A percentile compares a stretch with the other conserved stretches of the same genome.
Conservation (phyloP, 2,329 filamentous ascomycete species). For the Xylaria sp. region DNA sequence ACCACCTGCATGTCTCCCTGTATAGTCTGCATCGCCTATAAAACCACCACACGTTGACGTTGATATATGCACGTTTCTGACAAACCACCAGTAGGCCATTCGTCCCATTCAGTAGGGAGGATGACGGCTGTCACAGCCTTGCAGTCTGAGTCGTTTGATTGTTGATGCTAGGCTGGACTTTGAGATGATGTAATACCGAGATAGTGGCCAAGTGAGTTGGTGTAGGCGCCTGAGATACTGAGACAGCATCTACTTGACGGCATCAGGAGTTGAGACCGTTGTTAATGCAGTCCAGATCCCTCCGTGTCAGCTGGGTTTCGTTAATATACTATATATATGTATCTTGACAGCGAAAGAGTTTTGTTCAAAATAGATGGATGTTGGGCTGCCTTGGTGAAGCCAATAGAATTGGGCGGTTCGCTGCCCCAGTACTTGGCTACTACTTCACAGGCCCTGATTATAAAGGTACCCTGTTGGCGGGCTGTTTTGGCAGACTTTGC, state of each 20-base stretch:
- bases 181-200: slow-evolving; percentile 2
- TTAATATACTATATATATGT: slow-evolving; percentile 9
- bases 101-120: slow-evolving; percentile 5
- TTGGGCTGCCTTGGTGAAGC: neutral
- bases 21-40: slow-evolving; percentile 7
- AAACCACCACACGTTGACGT: slow-evolving; percentile 8
- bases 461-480: slow-evolving; percentile 24
- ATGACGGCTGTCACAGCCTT: slow-evolving; percentile 19
- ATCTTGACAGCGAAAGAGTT: neutral
- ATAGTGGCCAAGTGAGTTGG: neutral
- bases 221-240: neutral
- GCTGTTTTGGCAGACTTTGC: slow-evolving; percentile 13
- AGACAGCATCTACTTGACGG: neutral
- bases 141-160: neutral
- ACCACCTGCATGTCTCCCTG: slow-evolving; percentile 6
- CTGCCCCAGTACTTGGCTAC: slow-evolving; percentile 22
- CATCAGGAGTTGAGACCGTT: neutral
- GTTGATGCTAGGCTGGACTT: neutral
- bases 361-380: neutral
- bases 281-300: neutral
- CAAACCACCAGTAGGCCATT: neutral
- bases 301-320: slow-evolving; percentile 16
- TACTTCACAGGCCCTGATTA: slow-evolving; percentile 17
- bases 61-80: slow-evolving; percentile 13
- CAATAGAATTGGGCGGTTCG: neutral